Evolutionary conservation across 306 rosid genomes (phyloP), one percentile per base, ranked within the genome.

Genomic region (Mimosa bimucronata): DNA sequence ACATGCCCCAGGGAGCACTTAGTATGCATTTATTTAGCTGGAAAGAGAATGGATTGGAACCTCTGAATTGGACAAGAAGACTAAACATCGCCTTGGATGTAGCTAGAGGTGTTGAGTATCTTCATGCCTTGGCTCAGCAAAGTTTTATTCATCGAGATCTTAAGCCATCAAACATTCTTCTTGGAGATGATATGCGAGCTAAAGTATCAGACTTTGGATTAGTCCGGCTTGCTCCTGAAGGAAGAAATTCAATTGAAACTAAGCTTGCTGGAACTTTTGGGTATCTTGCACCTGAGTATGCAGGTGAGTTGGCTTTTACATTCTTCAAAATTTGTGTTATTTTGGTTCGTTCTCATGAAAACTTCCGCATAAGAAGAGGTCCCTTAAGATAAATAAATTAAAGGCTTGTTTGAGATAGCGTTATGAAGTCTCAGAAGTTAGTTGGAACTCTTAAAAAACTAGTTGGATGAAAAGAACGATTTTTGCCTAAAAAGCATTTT

Each of bases 231-330:
- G 94, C 94, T 12, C 97, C 97, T 0, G 97, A 94, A 6, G 98
- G 98, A 29, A 92, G 91, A 81, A 83, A 88, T 75, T 94, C 97
- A 7, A 88, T 94, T 8, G 97, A 92, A 86, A 94, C 98, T 14
- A 81, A 92, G 71, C 85, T 94, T 88, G 98, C 97, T 0, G 98
- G 98, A 84, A 94, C 98, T 19, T 94, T 94, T n/a, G 97, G 98
- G 23, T 94, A 94, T 87, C 90, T 94, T 37, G 98, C 98, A 71
- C 98, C 98, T 46, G 97, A 94, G 79, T 94, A 94, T 80, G 98
- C 97, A 53, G 97, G 98, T 94, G 90, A 46, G 79, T 67, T 13
- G n/a, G n/a, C n/a, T 28, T 61, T 28, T 25, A 58, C 2, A 58
- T 58, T 25, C 18, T 58, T 58, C 7, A 10, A 12, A 25, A 12